Percentiles rank a stretch among this genome's conserved stretches.
These are phyloP conservation scores for Camellia oleifera DNA, from an alignment of 179 eudicot genomes.

Conservation along the genomic window DNA sequence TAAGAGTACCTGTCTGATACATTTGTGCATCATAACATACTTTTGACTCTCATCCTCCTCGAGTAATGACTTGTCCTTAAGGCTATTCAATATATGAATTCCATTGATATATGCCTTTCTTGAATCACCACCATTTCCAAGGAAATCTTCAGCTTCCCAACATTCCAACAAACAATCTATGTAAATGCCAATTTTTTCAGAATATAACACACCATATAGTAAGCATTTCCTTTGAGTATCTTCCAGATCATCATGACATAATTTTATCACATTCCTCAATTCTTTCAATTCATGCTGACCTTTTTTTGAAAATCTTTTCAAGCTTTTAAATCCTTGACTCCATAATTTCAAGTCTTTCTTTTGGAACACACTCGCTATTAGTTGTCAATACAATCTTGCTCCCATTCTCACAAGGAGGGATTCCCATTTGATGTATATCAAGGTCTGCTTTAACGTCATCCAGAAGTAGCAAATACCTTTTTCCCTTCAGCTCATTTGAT, in stretches of 20 bases:
- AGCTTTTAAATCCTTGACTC: conserved; percentile 7
- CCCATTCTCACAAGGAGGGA: background rate
- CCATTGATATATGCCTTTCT: background rate
- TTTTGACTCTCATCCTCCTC: background rate
- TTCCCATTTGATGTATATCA: conserved; percentile 1
- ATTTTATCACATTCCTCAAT: conserved; percentile 2
- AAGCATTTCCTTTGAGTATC: conserved; percentile 17
- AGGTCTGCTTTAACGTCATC: conserved; percentile 15
- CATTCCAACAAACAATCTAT: conserved; percentile 9
- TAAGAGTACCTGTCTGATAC: background rate
- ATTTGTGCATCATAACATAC: background rate
- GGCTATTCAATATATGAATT: background rate
- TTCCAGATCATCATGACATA: conserved; percentile 6
- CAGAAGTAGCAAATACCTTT: conserved; percentile 16
- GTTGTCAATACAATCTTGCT: conserved; percentile 20
- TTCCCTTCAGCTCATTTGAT: background rate
- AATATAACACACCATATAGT: conserved; percentile 21
- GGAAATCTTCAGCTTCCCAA: conserved; percentile 22
- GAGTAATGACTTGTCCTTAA: background rate
- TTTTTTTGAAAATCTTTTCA: conserved; percentile 3
- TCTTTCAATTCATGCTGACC: conserved; percentile 13
- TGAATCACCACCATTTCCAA: background rate
- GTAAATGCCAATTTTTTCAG: conserved; percentile 18
- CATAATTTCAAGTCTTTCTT: background rate
- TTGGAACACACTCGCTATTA: conserved; percentile 2